Base-by-base conservation (phyloP, 768 basidiomycete species). In the Stropharia rugosoannulata region DNA sequence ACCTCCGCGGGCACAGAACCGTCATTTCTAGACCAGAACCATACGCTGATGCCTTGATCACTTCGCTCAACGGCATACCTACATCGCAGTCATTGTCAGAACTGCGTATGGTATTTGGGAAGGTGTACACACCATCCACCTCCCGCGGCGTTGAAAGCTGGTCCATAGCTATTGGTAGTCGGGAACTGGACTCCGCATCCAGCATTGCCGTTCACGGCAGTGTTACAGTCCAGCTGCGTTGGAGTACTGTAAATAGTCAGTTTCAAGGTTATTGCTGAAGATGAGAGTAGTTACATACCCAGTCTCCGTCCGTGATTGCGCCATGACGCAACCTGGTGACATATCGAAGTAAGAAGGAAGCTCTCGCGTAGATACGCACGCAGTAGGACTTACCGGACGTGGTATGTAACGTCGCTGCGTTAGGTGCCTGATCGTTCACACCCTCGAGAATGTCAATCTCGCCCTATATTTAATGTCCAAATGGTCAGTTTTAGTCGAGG, bases 1-100 rank as follows among this genome's bases (percentile, higher is more conserved):
- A 86, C 74, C 27, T 84, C 83, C 8, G 63, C 49, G 2, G 85
- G 86, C 25, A 83, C 77, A 29, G 60, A 65, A 2, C 63, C 68
- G 45, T 68, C 76, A 59, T 77, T 77, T 25, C 88, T 75, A 0
- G 81, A 67, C 87, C 88, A 93, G 73, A 88, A 89, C 82, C 85
- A 91, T 32, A 90, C 74, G 50, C 83, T 84, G 59, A 90, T 83
- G 63, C 74, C 80, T 13, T 61, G 62, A 16, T 68, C 62, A 0
- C 82, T 81, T 38, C 87, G 79, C 65, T 88, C 86, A 49, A 87
- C 73, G 0, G 83, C 88, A 64, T 80, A 87, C 80, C 81, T 86
- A 52, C 32, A 29, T 18, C 8, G 29, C 29, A 32, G 6, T 35
- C 16, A 16, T 2, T 4, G 5, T 16, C 32, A 55, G 15, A 27